Evolutionary conservation across 164 flowering plant species (phyloP), one percentile per base, ranked within the genome.

Genomic region (Aristolochia californica): DNA sequence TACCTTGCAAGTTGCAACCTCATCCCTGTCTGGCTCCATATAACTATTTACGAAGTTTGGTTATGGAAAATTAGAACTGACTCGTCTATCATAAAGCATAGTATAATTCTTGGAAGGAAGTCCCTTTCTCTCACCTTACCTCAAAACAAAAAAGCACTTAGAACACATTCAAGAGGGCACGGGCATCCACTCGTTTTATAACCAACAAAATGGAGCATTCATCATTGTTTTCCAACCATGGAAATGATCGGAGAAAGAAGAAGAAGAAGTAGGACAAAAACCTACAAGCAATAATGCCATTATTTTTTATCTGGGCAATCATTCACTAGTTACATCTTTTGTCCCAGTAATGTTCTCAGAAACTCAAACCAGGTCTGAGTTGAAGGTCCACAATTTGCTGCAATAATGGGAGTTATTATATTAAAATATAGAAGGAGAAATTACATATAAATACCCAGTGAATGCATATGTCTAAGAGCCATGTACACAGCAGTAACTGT

Each of bases 381-480:
- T 3, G 20, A 18, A 3, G 48, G 20, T 17, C 18, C 5, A 47
- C 25, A 14, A 21, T 13, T 56, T 56, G 22, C 27, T 56, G 28
- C 30, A 50, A 57, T 44, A 43, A 50, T 57, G 11, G 12, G 48
- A 34, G 22, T 44, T 52, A 58, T 53, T 47, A 45, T 53, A 34
- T 34, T 34, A 34, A 5, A 57, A 47, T 21, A 58, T 47, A 34
- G 57, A 67, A 45, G 48, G 15, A 5, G 48, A 40, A 30, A 57
- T 1, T 38, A 50, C 50, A 61, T 17, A 25, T 61, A 34, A 34
- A 34, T 34, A 2, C 10, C 40, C 40, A 9, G 10, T 34, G 40
- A 64, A 28, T 25, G 45, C 57, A 55, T 25, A 57, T 23, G 30
- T 58, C 28, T 65, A 40, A 59, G 61, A 16, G 49, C 40, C 61